Conservation (phyloP, 306 rosid species). For the Dalbergia cochinchinensis region DNA sequence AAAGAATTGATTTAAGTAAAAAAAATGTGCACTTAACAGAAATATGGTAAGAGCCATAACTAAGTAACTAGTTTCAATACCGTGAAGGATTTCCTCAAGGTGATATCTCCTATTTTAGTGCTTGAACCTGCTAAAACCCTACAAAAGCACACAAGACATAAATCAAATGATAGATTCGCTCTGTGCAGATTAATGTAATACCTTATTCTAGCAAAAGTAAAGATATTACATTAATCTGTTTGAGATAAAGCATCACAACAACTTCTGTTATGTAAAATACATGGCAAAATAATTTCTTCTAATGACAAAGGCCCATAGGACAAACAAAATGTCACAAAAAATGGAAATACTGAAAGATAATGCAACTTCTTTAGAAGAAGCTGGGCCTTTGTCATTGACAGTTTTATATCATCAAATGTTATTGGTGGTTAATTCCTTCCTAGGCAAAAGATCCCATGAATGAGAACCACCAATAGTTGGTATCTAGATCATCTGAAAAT, state of each 20-base stretch:
- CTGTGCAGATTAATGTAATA: not conserved
- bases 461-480: slow-evolving; percentile 6
- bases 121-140: slow-evolving; percentile 66
- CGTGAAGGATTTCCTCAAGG: slow-evolving; percentile 66
- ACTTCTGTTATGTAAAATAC: slow-evolving; percentile 11
- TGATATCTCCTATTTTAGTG: slow-evolving; percentile 46
- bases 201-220: slow-evolving; percentile 12
- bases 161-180: slow-evolving; percentile 23
- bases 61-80: slow-evolving; percentile 51
- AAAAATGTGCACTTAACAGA: not conserved
- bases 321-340: not conserved
- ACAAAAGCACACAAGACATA: slow-evolving; percentile 38
- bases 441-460: slow-evolving; percentile 11
- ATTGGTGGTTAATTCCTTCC: not conserved
- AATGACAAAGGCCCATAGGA: not conserved
- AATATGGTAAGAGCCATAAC: not conserved
- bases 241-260: slow-evolving; percentile 10
- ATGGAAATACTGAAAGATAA: not conserved
- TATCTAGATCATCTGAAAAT: not conserved
- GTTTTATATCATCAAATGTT: too few species aligned
- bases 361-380: too few species aligned
- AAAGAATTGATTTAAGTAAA: slow-evolving; percentile 21
- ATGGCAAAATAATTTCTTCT: not conserved
- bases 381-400: too few species aligned
- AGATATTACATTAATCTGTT: slow-evolving; percentile 7